Evolutionary conservation across 805 yeast genomes (phyloP), one percentile per base, ranked within the genome.

Genomic region (Yueomyces sp.): DNA sequence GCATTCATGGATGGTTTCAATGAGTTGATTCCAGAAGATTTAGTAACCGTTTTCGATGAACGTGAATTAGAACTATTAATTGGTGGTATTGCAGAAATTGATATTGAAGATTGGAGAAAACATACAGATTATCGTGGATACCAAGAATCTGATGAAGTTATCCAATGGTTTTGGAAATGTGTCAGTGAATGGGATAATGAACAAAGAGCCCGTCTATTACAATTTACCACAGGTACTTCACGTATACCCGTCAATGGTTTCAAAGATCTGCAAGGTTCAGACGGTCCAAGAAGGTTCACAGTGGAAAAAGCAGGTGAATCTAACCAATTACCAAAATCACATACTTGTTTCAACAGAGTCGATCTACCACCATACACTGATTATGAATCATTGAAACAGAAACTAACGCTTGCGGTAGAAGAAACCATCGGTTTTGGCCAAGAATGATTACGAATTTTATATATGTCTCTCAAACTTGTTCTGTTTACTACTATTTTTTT

Each of bases 371-470:
- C 94, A 45, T 92, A 92, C 65, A 74, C 73, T 46, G 88, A 83
- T 59, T 85, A 75, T 62, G 95, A 83, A 43, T 72, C 84, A 43
- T 67, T 92, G 72, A 85, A 78, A 58, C 92, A 86, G 66, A 92
- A 92, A 65, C 74, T 92, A 56, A 82, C 94, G 34, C 73, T 90
- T 63, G 99, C 99, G 31, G 97, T 92, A 37, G 99, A 92, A 65
- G 97, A 92, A 68, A 92, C 99, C 12, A 92, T 92, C 61, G 99
- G 99, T 41, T 92, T 92, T 62, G 98, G 98, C 47, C 97, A 92
- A 69, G 98, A 92, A 72, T 90, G 50, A 53, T 41, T 19, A 19
- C 19, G 19, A 19, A 19, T 19, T 19, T 31, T 31, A 31, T 31
- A 8, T 8, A 31, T 31, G 1, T 31, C 11, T 31, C 11, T 31